Base-by-base conservation (phyloP, 495 filamentous ascomycete genomes). In the Cercophora samala region DNA sequence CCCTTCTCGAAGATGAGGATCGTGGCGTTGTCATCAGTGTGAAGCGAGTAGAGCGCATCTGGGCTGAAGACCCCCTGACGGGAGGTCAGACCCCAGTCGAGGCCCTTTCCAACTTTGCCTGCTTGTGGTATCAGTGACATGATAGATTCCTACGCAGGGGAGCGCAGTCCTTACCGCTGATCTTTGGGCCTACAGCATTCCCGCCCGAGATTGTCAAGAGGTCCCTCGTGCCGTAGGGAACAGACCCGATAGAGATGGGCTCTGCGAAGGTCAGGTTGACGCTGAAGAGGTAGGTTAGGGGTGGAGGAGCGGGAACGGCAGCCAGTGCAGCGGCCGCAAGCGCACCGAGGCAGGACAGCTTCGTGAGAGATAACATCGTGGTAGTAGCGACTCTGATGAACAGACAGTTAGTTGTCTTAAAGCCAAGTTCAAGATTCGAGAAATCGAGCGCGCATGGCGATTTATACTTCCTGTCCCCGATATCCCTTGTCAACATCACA, bases 71-170 rank as follows among this genome's bases (percentile, higher is more conserved):
- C 60, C 32, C 71, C 69, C 62, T 69, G 66, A 18, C 52, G 15
- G 51, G 69, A 66, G 5, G 71, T 73, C 25, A 73, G 65, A 32
- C 71, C 71, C 69, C 71, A 73, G 69, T 73, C 69, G 1, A 73
- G 58, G 51, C 71, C 71, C 8, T 25, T 63, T 22, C 61, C 62
- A 21, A 73, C 62, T 22, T 65, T 73, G 29, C 69, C 71, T 73
- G 60, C 24, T 21, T 22, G 24, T 59, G 60, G 18, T 62, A 64
- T 29, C 5, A 51, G 26, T 13, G 11, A 55, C 17, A 17, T 5
- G 21, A 58, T 11, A 53, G 21, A 17, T 26, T 3, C n/a, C 22
- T 19, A 1, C 60, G 22, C n/a, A 51, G 4, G 3, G 63, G 64
- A 54, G 18, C 11, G 4, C 3, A 24, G 23, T 8, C 21, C 5